A percentile compares a stretch with the other conserved stretches of the same genome.
Conservation (phyloP, 2,329 filamentous ascomycete genomes). For the Aureobasidium subglaciale region DNA sequence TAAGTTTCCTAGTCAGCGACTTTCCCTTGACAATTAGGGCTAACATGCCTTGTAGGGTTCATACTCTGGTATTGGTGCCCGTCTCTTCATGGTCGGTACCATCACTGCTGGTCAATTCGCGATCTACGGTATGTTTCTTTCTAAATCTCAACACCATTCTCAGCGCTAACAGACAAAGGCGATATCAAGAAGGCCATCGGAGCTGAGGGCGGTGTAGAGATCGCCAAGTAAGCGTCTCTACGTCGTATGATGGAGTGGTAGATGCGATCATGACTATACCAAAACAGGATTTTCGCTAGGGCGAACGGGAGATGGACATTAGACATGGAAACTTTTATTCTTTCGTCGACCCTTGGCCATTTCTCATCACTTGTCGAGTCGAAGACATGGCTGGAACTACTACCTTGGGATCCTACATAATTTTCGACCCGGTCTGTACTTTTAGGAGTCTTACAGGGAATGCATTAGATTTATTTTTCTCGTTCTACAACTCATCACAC, state of each 20-base stretch:
- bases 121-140: constrained; percentile 35
- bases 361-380: background rate
- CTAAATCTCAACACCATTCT: constrained; percentile 11
- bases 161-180: background rate
- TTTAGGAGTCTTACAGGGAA: constrained; percentile 13
- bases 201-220: constrained; percentile 70
- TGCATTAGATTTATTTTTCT: constrained; percentile 13
- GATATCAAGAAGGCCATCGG: constrained; percentile 42
- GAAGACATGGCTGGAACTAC: background rate
- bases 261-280: constrained; percentile 4
- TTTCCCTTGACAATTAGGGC: background rate
- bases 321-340: background rate
- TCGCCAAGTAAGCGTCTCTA: constrained; percentile 36
- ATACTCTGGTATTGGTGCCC: constrained; percentile 74
- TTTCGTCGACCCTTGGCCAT: background rate
- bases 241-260: background rate
- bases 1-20: background rate
- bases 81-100: constrained; percentile 68
- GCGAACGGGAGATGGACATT: background rate
- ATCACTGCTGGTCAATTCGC: constrained; percentile 77
- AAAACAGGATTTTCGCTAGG: background rate
- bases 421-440: constrained; percentile 7
- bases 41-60: constrained; percentile 49
- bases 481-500: too few species aligned
- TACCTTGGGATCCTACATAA: background rate